Percentiles rank a stretch among this genome's conserved stretches.
Evolutionary conservation across 192 early-diverging fungal species (phyloP).

Genomic region (Entomortierella beljakovae): DNA sequence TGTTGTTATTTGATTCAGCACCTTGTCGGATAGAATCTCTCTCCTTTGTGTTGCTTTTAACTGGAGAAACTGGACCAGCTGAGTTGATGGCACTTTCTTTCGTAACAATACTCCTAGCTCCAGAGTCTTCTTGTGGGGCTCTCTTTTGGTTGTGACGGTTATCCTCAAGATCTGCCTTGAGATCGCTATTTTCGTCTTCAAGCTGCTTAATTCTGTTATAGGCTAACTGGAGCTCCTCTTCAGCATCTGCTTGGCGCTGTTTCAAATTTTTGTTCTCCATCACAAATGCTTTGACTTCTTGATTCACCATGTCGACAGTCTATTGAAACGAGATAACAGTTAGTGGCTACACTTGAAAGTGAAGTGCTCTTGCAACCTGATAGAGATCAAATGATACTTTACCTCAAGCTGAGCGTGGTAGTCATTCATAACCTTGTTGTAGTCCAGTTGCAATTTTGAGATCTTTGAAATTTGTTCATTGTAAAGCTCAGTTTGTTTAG

Average conservation of each 20-base stretch:
- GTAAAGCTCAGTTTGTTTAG: constrained; percentile 49
- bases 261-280: constrained; percentile 75
- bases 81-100: too few species aligned
- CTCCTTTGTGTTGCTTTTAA: too few species aligned
- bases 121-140: constrained; percentile 8
- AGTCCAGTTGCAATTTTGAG: constrained; percentile 67
- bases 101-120: not conserved
- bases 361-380: too few species aligned
- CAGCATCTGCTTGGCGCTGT: constrained; percentile 70
- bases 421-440: constrained; percentile 76
- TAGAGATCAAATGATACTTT: constrained; percentile 9
- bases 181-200: constrained; percentile 54
- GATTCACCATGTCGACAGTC: constrained; percentile 76
- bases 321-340: constrained; percentile 34
- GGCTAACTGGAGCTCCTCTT: constrained; percentile 60
- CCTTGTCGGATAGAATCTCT: too few species aligned
- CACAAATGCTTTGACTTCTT: constrained; percentile 76
- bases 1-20: constrained; percentile 2
- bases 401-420: constrained; percentile 81
- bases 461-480: constrained; percentile 37
- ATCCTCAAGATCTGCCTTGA: constrained; percentile 43
- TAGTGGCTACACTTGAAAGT: too few species aligned
- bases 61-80: too few species aligned
- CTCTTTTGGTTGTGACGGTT: constrained; percentile 18
- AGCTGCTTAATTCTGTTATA: constrained; percentile 60